These are phyloP conservation scores for Colletotrichum horii DNA, from an alignment of 2,329 filamentous ascomycete species.

Conservation along the genomic window DNA sequence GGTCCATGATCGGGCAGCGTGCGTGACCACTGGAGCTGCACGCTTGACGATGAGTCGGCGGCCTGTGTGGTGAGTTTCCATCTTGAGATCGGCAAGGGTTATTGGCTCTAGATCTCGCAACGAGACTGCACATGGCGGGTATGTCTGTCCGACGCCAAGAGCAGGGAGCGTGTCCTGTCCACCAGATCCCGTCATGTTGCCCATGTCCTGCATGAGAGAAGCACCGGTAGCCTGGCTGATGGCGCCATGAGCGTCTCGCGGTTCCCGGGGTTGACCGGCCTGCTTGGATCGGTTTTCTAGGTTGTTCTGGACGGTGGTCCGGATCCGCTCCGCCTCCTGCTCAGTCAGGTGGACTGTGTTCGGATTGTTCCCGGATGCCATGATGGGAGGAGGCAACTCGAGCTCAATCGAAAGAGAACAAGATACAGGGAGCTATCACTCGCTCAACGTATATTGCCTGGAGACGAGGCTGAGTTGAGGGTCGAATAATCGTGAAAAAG, in stretches of 20 bases:
- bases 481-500: not conserved
- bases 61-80: constrained; percentile 36
- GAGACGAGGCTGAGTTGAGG: not conserved
- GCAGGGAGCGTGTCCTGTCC: constrained; percentile 29
- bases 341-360: constrained; percentile 36
- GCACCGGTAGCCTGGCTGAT: constrained; percentile 17
- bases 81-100: constrained; percentile 25
- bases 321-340: constrained; percentile 33
- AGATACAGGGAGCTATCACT: not conserved
- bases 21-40: not conserved
- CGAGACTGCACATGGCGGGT: constrained; percentile 27
- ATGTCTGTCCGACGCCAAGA: constrained; percentile 30
- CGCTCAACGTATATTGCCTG: not conserved
- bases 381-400: not conserved
- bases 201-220: constrained; percentile 38
- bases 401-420: fast-evolving
- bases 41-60: constrained; percentile 29
- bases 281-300: constrained; percentile 26
- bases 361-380: not conserved
- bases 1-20: constrained; percentile 32
- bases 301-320: constrained; percentile 25
- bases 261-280: constrained; percentile 23
- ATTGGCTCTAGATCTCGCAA: constrained; percentile 29
- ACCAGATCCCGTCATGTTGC: constrained; percentile 19
- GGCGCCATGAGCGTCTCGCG: constrained; percentile 3